Conservation (phyloP, 1,139 yeast species). For the Pichia sp. region DNA sequence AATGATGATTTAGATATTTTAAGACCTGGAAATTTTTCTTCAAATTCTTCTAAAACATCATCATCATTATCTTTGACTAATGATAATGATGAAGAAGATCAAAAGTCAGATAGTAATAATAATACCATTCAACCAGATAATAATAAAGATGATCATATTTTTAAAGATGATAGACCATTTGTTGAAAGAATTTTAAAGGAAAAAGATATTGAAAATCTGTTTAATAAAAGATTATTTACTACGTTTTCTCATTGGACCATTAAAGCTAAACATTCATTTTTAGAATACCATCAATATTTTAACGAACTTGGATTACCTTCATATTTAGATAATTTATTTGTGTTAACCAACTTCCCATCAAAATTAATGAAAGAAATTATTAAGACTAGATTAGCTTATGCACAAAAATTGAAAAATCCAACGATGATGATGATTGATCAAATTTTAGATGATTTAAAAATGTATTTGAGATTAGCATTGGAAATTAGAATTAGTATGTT, state of each 20-base stretch:
- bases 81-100: background rate
- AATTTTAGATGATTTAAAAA: conserved; percentile 79
- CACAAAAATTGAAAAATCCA: conserved; percentile 73
- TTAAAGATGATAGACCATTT: conserved; percentile 60
- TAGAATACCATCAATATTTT: conserved; percentile 57
- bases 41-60: background rate
- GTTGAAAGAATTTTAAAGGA: conserved; percentile 86
- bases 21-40: conserved; percentile 4
- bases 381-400: conserved; percentile 67
- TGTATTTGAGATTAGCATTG: conserved; percentile 70
- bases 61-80: background rate
- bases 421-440: conserved; percentile 97
- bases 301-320: conserved; percentile 71
- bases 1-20: conserved; percentile 64
- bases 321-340: conserved; percentile 59
- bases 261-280: conserved; percentile 69
- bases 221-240: conserved; percentile 46
- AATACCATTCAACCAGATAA: background rate
- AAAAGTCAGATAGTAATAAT: too few species aligned
- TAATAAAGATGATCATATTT: conserved; percentile 33
- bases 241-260: conserved; percentile 68
- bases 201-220: conserved; percentile 70
- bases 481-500: conserved; percentile 65
- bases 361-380: conserved; percentile 77
- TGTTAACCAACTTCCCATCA: conserved; percentile 71